phyloP scores from a whole-genome alignment of 108 stramenopile species.

The Conticribra guillardii region DNA sequence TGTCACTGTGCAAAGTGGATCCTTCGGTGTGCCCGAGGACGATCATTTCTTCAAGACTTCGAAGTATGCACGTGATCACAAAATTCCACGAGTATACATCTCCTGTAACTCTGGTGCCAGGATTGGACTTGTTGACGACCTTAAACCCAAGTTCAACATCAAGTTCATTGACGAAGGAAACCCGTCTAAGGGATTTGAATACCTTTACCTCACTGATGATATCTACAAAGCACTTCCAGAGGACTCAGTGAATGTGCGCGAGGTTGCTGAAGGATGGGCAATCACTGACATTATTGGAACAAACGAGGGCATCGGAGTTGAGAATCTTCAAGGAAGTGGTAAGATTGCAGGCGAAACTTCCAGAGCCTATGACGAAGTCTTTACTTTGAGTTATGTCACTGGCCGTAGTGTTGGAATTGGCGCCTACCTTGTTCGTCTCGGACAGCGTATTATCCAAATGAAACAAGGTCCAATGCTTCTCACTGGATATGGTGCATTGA shows the following conservation, averaged over 20 bases:
- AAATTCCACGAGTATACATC: constrained; percentile 95
- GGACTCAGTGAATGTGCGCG: constrained; percentile 86
- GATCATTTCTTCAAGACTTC: constrained; percentile 94
- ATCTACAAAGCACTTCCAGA: constrained; percentile 91
- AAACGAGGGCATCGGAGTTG: constrained; percentile 95
- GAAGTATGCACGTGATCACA: constrained; percentile 87
- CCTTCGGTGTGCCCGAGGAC: constrained; percentile 96
- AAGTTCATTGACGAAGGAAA: constrained; percentile 89
- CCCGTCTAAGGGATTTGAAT: constrained; percentile 95
- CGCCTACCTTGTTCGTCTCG: constrained; percentile 92
- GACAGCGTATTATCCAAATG: constrained; percentile 95
- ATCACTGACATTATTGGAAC: constrained; percentile 95
- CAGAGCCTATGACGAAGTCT: constrained; percentile 95
- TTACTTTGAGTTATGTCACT: constrained; percentile 96
- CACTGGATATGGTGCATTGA: constrained; percentile 94
- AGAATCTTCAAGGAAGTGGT: constrained; percentile 97
- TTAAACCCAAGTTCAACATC: constrained; percentile 95
- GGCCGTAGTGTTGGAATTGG: constrained; percentile 97
- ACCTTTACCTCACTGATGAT: constrained; percentile 93
- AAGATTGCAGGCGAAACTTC: constrained; percentile 99
- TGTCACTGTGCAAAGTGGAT: constrained; percentile 98
- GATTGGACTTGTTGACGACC: constrained; percentile 97
- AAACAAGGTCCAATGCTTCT: constrained; percentile 93
- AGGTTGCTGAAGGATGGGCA: constrained; percentile 89
- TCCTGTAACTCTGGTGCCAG: constrained; percentile 97